Percentiles rank a stretch among this genome's conserved stretches.
These are phyloP conservation scores for Nemania abortiva DNA, from an alignment of 2,329 filamentous ascomycete genomes.

Conservation along the genomic window DNA sequence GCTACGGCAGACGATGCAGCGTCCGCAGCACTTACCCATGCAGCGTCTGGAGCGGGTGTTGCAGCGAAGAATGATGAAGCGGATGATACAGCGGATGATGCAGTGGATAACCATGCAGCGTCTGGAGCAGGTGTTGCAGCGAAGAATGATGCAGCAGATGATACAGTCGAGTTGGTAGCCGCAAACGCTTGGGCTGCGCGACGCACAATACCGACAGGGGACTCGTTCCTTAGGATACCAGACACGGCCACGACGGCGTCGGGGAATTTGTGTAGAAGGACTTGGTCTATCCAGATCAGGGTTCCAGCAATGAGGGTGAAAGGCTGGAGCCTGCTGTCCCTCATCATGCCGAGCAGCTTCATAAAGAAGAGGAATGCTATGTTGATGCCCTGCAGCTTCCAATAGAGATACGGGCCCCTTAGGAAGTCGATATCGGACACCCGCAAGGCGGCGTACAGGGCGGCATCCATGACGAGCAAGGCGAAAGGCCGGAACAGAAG, in stretches of 20 bases:
- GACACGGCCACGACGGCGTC: background rate
- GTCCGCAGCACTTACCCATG: no score
- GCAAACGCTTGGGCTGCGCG: background rate
- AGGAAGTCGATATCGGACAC: background rate
- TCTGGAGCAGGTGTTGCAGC: no score
- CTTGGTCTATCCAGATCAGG: slow-evolving; percentile 10
- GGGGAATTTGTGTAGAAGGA: slow-evolving; percentile 9
- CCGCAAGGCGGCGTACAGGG: background rate
- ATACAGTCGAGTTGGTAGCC: background rate
- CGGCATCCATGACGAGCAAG: background rate
- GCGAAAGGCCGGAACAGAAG: background rate
- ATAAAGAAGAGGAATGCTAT: background rate
- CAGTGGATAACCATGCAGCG: no score
- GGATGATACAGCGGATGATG: no score
- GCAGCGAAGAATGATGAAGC: no score
- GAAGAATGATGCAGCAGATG: background rate
- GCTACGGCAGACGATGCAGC: no score
- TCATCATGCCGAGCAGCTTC: background rate
- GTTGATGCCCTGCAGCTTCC: background rate
- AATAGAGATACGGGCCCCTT: background rate
- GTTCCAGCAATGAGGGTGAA: slow-evolving; percentile 4
- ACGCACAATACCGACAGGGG: background rate
- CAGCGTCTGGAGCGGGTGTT: no score
- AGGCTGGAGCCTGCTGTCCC: background rate
- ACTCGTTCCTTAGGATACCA: background rate